Base-by-base conservation (phyloP, 495 filamentous ascomycete genomes). In the Aspergillus carlsbadensis region DNA sequence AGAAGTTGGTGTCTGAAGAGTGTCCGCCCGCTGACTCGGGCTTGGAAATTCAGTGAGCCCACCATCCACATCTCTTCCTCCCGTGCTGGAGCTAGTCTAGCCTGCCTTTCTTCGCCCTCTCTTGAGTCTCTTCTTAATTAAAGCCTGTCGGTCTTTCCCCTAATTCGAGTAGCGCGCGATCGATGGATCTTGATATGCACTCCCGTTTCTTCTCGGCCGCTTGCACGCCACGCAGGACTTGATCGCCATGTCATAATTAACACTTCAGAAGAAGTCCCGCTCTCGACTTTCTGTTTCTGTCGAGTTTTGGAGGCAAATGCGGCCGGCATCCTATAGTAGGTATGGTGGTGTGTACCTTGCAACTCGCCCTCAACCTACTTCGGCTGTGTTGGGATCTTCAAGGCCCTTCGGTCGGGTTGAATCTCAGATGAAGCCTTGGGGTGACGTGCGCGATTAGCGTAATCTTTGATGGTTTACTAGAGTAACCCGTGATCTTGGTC, bases 111-210 rank as follows among this genome's bases (percentile, higher is more conserved):
- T 42, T 54, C 14, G 44, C 15, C 45, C 47, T 47, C 47, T 39
- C 18, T 45, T n/a, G n/a, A n/a, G n/a, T n/a, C n/a, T 52, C 47
- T n/a, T 54, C 4, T 57, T 52, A 54, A 62, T 57, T 57, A 57
- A 55, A 59, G 56, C 57, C 53, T n/a, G 50, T 45, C 47, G 51
- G 47, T 45, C 59, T 51, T 60, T 61, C 46, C 59, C 54, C 46
- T 58, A 62, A 60, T 50, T 55, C 50, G 63, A 17, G 51, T 65
- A 65, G 63, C 59, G 59, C 46, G 41, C 59, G 59, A 62, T 62
- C 59, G 54, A 59, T 62, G 59, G 58, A 62, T 62, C 63, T 61
- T 55, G 54, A 61, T 59, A 15, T 17, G 14, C 39, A 20, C n/a
- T 7, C 39, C 17, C 11, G 35, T 37, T 14, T 13, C 10, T 37